phyloP scores from a whole-genome alignment of 371 early-diverging fungal genomes.

The Spiromyces aspiralis region DNA sequence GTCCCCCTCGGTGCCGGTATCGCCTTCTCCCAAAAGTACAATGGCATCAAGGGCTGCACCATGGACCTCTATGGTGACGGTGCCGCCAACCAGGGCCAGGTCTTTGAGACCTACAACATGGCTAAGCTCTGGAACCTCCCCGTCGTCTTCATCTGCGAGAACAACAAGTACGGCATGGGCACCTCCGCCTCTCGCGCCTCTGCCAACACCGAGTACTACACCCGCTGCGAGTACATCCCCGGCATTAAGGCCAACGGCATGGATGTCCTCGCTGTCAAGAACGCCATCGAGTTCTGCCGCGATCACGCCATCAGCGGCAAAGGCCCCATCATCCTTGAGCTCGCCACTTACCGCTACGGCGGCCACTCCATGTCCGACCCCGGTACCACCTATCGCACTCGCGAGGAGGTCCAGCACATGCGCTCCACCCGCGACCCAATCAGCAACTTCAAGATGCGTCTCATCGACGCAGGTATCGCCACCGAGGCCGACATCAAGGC shows the following conservation, averaged over 20 bases:
- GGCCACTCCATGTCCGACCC: constrained; percentile 99
- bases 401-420: constrained; percentile 96
- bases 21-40: constrained; percentile 93
- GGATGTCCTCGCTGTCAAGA: constrained; percentile 86
- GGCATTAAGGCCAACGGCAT: constrained; percentile 90
- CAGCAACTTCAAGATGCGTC: constrained; percentile 67
- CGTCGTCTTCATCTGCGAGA: constrained; percentile 94
- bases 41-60: constrained; percentile 52
- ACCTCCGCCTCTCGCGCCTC: constrained; percentile 82
- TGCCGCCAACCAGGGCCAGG: constrained; percentile 99
- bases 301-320: constrained; percentile 68
- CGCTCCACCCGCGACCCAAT: constrained; percentile 85
- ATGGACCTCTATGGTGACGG: constrained; percentile 98
- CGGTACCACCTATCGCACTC: constrained; percentile 95
- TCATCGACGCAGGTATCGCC: constrained; percentile 49
- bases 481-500: constrained; percentile 82
- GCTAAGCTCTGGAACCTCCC: constrained; percentile 98
- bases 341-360: constrained; percentile 97
- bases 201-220: constrained; percentile 89
- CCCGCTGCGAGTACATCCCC: constrained; percentile 93
- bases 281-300: constrained; percentile 70
- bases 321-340: constrained; percentile 95
- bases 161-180: constrained; percentile 99
- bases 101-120: constrained; percentile 99
- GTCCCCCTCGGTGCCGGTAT: constrained; percentile 93